These are phyloP conservation scores for Ophiobolus disseminans DNA, from an alignment of 2,329 filamentous ascomycete species.

Conservation along the genomic window DNA sequence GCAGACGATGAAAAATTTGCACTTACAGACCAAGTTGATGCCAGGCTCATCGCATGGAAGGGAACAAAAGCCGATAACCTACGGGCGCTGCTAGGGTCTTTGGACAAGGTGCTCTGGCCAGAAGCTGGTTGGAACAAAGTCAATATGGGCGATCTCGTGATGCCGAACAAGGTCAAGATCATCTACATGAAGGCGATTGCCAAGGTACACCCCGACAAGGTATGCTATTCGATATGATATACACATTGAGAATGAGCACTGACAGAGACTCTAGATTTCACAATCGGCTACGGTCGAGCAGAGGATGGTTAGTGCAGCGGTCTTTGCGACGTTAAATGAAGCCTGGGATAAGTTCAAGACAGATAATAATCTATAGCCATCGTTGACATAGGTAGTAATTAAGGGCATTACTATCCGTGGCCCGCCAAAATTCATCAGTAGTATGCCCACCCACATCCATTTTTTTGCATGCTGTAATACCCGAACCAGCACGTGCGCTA, in stretches of 20 bases:
- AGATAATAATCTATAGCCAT: conserved; percentile 57
- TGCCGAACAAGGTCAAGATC: conserved; percentile 95
- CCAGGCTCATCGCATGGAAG: conserved; percentile 79
- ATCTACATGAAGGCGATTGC: conserved; percentile 99
- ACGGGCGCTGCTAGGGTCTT: conserved; percentile 81
- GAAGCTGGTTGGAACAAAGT: conserved; percentile 96
- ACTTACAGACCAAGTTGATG: conserved; percentile 84
- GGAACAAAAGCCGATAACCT: conserved; percentile 93
- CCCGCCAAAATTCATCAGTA: too few species aligned
- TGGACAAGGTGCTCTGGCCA: conserved; percentile 91
- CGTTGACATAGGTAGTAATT: not conserved
- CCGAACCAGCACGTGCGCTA: conserved; percentile 2
- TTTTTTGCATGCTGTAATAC: not conserved
- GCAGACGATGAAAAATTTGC: conserved; percentile 94
- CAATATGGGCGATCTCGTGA: conserved; percentile 88
- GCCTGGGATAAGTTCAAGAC: conserved; percentile 73
- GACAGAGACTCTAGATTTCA: conserved; percentile 55
- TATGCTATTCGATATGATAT: conserved; percentile 61
- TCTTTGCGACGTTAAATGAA: conserved; percentile 70
- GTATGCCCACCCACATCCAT: too few species aligned
- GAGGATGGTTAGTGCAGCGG: conserved; percentile 69
- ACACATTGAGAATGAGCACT: conserved; percentile 6
- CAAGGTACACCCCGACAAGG: conserved; percentile 99
- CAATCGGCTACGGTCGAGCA: conserved; percentile 71
- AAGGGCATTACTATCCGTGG: too few species aligned